Conservation (phyloP, 129 eudicot species). For the Daucus carota region DNA sequence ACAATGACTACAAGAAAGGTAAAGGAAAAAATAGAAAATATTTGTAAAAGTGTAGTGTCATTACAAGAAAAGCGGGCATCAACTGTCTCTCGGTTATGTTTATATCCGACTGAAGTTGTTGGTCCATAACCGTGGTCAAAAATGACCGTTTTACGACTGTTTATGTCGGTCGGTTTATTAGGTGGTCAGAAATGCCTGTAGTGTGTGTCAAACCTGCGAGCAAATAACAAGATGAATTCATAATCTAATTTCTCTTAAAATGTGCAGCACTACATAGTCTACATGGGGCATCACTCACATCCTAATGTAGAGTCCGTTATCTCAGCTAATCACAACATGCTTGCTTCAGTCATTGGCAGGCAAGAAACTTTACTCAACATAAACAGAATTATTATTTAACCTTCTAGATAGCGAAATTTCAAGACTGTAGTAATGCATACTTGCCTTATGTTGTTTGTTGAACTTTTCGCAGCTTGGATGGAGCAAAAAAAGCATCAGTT, state of each 20-base stretch:
- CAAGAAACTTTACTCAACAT: not conserved
- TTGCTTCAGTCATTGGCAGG: conserved; percentile 44
- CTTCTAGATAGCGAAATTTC: too few relatives aligned
- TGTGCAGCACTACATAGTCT: conserved; percentile 53
- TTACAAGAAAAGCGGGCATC: too few relatives aligned
- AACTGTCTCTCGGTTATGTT: too few relatives aligned
- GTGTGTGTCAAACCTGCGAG: not conserved
- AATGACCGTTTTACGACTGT: too few relatives aligned
- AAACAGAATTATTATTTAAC: too few relatives aligned
- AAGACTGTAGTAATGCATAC: too few relatives aligned
- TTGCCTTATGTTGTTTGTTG: conserved; percentile 2
- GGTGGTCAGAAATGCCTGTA: too few relatives aligned
- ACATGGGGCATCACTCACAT: conserved; percentile 58
- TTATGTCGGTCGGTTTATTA: too few relatives aligned
- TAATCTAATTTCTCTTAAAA: not conserved
- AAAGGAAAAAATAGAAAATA: too few relatives aligned
- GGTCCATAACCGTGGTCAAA: too few relatives aligned
- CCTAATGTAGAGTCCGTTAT: conserved; percentile 39
- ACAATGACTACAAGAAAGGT: conserved; percentile 32
- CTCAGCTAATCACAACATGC: conserved; percentile 43
- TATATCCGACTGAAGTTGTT: too few relatives aligned
- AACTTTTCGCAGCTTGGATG: conserved; percentile 30
- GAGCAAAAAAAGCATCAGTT: conserved; percentile 44
- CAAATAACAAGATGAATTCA: not conserved
- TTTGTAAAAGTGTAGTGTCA: too few relatives aligned